Conservation (phyloP, 176 grass and related monocot species). For the Carex littledalei region DNA sequence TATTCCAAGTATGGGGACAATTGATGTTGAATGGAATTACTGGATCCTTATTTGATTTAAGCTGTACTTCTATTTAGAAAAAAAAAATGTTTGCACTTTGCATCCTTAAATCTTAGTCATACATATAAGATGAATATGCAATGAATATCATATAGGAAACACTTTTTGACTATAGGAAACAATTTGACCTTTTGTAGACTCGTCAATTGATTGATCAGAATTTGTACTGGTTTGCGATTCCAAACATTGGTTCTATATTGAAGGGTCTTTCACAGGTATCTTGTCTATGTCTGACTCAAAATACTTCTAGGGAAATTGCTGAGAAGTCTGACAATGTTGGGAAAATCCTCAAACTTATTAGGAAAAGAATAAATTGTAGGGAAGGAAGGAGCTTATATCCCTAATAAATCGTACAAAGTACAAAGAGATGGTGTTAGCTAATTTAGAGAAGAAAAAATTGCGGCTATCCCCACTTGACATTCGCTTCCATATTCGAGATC, state of each 20-base stretch:
- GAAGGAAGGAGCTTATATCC: conserved; percentile 73
- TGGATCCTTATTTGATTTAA: neutral
- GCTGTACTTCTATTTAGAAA: neutral
- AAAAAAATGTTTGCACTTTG: conserved; percentile 4
- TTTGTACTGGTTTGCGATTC: conserved; percentile 86
- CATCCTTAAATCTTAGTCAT: conserved; percentile 16
- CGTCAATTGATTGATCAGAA: conserved; percentile 80
- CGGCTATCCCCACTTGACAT: conserved; percentile 62
- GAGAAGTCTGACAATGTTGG: neutral
- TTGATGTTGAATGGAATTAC: neutral
- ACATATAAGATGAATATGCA: neutral
- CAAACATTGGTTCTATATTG: conserved; percentile 61
- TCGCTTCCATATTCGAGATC: conserved; percentile 63
- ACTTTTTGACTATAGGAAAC: conserved; percentile 1
- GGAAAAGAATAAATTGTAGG: conserved; percentile 28
- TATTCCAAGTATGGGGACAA: neutral
- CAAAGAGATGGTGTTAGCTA: conserved; percentile 70
- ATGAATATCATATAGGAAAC: neutral
- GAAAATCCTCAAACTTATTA: neutral
- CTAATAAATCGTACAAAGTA: conserved; percentile 58
- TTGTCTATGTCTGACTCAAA: neutral
- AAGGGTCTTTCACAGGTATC: conserved; percentile 84
- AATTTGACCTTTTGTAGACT: conserved; percentile 41
- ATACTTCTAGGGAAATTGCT: neutral
- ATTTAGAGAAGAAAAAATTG: conserved; percentile 64